Evolutionary conservation across 345 rosid species (phyloP), one percentile per base, ranked within the genome.

Genomic region (Dipteronia dyeriana): DNA sequence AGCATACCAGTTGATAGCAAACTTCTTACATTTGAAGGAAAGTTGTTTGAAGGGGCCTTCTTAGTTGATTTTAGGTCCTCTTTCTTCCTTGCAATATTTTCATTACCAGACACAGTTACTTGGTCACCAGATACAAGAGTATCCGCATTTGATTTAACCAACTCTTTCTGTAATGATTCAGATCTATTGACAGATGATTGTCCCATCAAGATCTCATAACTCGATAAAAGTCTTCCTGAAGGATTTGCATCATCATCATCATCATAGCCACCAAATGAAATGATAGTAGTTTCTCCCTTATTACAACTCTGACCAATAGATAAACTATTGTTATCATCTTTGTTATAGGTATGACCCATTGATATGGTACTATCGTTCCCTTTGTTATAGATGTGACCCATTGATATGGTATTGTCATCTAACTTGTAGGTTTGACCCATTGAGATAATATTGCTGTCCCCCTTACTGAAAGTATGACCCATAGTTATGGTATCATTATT

Each of bases 241-340:
- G 85, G 69, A 77, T 87, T 80, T 66, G 84, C 71, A 75, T 78
- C 88, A 70, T 83, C 89, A 31, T 83, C 89, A 31, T 82, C 91
- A 81, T 88, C 86, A 85, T 74, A 80, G 26, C 90, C 88, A 74
- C 94, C 94, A 81, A 90, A 88, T 53, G 91, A 88, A 70, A 90
- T 90, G 13, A 90, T 90, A 59, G 90, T 86, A 79, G 91, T 86
- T 80, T 88, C 88, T 39, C 94, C 89, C 72, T 80, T 84, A 74
- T 51, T 81, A 82, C 66, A 88, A 45, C 87, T 80, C 68, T 81
- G 90, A 61, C 78, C 78, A 49, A 82, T 59, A 11, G 85, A 76
- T 57, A 82, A 41, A 78, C 41, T 81, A 64, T 60, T 74, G 68
- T 61, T 76, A 19, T 85, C 86, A 19, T 75, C 81, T 65, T 76